phyloP scores from a whole-genome alignment of 495 filamentous ascomycete species.

The Apiosordaria backusii region DNA sequence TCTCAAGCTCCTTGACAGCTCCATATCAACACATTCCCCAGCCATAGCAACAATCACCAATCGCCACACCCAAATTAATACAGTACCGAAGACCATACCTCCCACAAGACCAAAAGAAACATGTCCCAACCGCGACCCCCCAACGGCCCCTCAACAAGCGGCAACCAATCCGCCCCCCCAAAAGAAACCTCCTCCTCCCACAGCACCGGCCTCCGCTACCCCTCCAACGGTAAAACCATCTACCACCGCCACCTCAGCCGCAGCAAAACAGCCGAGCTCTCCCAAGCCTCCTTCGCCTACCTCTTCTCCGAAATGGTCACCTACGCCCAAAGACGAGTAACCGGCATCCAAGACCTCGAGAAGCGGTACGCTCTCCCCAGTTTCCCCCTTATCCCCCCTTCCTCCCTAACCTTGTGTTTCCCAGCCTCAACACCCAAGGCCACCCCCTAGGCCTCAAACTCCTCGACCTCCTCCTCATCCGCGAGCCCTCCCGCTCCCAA shows the following conservation, averaged over 20 bases:
- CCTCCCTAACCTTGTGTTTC: neutral
- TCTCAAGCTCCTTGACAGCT: neutral
- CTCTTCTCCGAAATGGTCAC: conserved; percentile 95
- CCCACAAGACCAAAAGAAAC: neutral
- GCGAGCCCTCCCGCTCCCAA: conserved; percentile 63
- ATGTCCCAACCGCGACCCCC: neutral
- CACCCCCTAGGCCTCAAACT: conserved; percentile 92
- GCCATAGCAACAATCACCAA: neutral
- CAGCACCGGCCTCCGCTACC: conserved; percentile 70
- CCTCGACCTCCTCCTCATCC: conserved; percentile 88
- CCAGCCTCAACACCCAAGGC: conserved; percentile 87
- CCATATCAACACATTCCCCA: neutral
- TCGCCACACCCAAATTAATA: neutral
- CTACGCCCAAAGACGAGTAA: conserved; percentile 88
- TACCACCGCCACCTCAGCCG: conserved; percentile 95
- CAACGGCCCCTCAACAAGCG: neutral
- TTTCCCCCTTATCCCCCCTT: conserved; percentile 1
- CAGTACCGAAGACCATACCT: neutral
- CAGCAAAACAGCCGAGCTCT: conserved; percentile 78
- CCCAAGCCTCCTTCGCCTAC: conserved; percentile 90
- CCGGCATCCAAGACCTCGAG: conserved; percentile 89
- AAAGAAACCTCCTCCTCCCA: neutral
- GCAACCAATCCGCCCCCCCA: neutral
- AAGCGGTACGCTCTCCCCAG: conserved; percentile 59
- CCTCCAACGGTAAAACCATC: conserved; percentile 94